Evolutionary conservation across 2,329 filamentous ascomycete species (phyloP).

Genomic region (Claviceps lovelessii): DNA sequence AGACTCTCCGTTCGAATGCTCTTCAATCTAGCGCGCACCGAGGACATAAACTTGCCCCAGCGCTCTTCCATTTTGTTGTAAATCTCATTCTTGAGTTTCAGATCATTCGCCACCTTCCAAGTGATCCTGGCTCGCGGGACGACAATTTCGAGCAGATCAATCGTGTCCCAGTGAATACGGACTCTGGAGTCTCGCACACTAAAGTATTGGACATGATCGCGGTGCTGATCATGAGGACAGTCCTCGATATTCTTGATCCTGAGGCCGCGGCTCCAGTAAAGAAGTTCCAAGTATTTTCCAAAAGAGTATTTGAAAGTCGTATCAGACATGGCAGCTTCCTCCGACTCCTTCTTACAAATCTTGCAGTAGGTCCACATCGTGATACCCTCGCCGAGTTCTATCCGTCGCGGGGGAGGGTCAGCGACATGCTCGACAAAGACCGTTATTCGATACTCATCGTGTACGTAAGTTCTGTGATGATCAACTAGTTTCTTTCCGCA

Average conservation of each 20-base stretch:
- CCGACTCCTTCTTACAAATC: constrained; percentile 77
- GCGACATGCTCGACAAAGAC: constrained; percentile 58
- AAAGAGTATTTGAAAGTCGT: constrained; percentile 97
- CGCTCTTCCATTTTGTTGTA: constrained; percentile 69
- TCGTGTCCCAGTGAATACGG: constrained; percentile 80
- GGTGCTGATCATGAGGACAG: constrained; percentile 84
- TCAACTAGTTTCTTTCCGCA: constrained; percentile 83
- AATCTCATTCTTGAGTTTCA: constrained; percentile 84
- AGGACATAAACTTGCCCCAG: constrained; percentile 74
- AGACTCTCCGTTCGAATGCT: constrained; percentile 88
- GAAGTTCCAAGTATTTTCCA: constrained; percentile 93
- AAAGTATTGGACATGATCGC: constrained; percentile 86
- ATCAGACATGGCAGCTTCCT: constrained; percentile 79
- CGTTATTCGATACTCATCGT: constrained; percentile 85
- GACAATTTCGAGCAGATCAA: constrained; percentile 86
- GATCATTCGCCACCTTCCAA: constrained; percentile 93
- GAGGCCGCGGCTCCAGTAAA: constrained; percentile 84
- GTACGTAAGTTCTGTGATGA: constrained; percentile 92
- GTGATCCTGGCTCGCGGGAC: constrained; percentile 82
- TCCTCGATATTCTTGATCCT: constrained; percentile 53
- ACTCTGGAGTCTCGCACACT: constrained; percentile 74
- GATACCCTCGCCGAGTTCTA: constrained; percentile 48
- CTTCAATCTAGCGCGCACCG: constrained; percentile 69
- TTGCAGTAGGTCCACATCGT: constrained; percentile 98
- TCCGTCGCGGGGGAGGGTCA: constrained; percentile 26